Evolutionary conservation across 768 basidiomycete genomes (phyloP).

Genomic region (Tubosaeta brunneosetosa): DNA sequence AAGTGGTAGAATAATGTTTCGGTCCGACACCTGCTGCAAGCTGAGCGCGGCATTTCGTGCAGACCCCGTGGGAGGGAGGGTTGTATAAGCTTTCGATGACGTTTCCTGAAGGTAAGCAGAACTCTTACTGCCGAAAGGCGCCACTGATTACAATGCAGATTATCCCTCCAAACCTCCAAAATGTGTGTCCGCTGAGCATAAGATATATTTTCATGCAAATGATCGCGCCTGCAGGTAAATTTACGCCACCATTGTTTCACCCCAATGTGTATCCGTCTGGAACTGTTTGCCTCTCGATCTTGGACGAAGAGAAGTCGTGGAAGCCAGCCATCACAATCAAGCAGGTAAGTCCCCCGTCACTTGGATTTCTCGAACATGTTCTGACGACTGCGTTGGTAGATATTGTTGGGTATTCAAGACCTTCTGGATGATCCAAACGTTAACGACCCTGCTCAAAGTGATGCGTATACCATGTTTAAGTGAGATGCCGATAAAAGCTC

Average conservation of each 20-base stretch:
- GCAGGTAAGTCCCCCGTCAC: slow-evolving; percentile 54
- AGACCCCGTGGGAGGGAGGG: slow-evolving; percentile 99
- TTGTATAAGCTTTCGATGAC: slow-evolving; percentile 89
- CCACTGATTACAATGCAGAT: slow-evolving; percentile 43
- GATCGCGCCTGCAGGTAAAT: slow-evolving; percentile 69
- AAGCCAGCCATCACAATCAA: slow-evolving; percentile 99
- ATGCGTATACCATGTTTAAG: slow-evolving; percentile 99
- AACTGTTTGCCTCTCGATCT: slow-evolving; percentile 94
- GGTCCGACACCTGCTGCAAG: slow-evolving; percentile 6
- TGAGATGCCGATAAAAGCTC: slow-evolving; percentile 37
- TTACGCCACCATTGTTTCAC: slow-evolving; percentile 91
- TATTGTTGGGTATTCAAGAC: slow-evolving; percentile 93
- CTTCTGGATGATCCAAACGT: slow-evolving; percentile 94
- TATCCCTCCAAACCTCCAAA: slow-evolving; percentile 95
- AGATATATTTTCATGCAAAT: not conserved
- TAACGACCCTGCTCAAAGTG: slow-evolving; percentile 95
- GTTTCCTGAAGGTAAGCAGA: slow-evolving; percentile 84
- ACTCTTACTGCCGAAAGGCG: not conserved
- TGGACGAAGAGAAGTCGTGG: slow-evolving; percentile 99
- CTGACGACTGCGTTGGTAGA: slow-evolving; percentile 43
- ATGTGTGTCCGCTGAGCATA: slow-evolving; percentile 47
- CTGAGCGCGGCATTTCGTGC: slow-evolving; percentile 14
- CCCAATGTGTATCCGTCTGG: slow-evolving; percentile 99
- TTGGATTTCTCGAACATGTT: not conserved
- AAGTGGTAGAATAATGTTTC: slow-evolving; percentile 33